Conservation (phyloP, 352 stramenopile species). For the Globisporangium takayamanum region DNA sequence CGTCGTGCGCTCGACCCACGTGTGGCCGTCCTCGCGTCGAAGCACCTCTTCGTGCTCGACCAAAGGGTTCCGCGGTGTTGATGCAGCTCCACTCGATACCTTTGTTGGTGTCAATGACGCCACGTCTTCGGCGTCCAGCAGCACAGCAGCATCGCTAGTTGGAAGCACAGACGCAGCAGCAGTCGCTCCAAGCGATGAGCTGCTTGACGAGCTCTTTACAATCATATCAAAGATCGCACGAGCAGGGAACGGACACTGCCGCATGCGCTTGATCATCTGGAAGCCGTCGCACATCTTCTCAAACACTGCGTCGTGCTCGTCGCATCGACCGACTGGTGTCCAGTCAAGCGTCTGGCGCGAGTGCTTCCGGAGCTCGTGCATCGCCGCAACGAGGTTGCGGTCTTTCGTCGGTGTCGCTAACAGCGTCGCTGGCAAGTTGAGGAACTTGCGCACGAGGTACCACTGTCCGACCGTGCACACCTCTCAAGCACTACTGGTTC, state of each 20-base stretch:
- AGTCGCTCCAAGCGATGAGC: neutral
- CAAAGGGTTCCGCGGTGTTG: conserved; percentile 24
- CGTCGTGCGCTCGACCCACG: conserved; percentile 48
- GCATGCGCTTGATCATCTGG: conserved; percentile 58
- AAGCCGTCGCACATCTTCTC: conserved; percentile 57
- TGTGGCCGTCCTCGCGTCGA: conserved; percentile 38
- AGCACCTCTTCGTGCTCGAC: conserved; percentile 46
- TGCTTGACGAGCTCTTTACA: conserved; percentile 24
- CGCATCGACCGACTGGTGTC: conserved; percentile 22
- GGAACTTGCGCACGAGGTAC: conserved; percentile 63
- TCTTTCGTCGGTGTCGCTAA: conserved; percentile 40
- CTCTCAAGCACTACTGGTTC: too few species aligned
- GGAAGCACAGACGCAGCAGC: too few species aligned
- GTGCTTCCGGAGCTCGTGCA: conserved; percentile 50
- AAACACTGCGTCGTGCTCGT: conserved; percentile 43
- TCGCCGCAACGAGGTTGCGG: conserved; percentile 35
- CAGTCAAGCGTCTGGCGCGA: conserved; percentile 30
- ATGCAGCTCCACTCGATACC: neutral
- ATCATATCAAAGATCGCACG: conserved; percentile 71
- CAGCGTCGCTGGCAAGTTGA: conserved; percentile 39
- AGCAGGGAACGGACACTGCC: conserved; percentile 52
- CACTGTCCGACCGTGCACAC: conserved; percentile 51
- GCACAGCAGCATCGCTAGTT: neutral
- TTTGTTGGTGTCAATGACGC: neutral
- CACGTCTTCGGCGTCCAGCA: conserved; percentile 1